Evolutionary conservation across 306 rosid species (phyloP), one percentile per base, ranked within the genome.

Genomic region (Vicia faba): DNA sequence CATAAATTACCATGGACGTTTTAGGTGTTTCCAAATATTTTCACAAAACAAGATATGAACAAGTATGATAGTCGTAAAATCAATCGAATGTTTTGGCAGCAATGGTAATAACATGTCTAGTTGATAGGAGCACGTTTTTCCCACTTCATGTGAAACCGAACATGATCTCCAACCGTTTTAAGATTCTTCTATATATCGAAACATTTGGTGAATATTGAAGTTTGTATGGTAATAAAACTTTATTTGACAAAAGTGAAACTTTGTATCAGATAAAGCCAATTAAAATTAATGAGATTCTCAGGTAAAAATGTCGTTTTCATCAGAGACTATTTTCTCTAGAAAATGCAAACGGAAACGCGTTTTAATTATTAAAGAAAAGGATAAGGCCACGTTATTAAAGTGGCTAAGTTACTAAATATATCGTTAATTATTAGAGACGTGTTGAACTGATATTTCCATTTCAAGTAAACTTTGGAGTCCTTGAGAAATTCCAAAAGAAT

Each of bases 31-130:
- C 61, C 76, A 60, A 56, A 40, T n/a, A 13, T 41, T 64, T 59
- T 58, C 72, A 76, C 16, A 71, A 76, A 80, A 80, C 59, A 48
- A 72, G 73, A 68, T 36, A 49, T 74, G 70, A 72, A 41, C 35
- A 46, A 40, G 11, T 46, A 46, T 46, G 53, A 46, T 7, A 14
- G 20, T 7, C 14, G 11, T 7, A 33, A 33, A 46, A 46, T 45
- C 0, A 14, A 15, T 9, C 11, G 8, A 33, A 33, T 33, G 38
- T 33, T 33, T 33, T 33, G 38, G 38, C 38, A 33, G 38, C 38
- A 33, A 33, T 33, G 38, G 38, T 33, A 33, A 33, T 6, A 33
- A 33, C 38, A 33, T 33, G 38, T 33, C 38, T 33, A 33, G 38
- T 33, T 33, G 38, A 33, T 33, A 33, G 38, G 38, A 33, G 38